Conservation (phyloP, 1,284 basidiomycete genomes). For the Spongispora temasekensis region DNA sequence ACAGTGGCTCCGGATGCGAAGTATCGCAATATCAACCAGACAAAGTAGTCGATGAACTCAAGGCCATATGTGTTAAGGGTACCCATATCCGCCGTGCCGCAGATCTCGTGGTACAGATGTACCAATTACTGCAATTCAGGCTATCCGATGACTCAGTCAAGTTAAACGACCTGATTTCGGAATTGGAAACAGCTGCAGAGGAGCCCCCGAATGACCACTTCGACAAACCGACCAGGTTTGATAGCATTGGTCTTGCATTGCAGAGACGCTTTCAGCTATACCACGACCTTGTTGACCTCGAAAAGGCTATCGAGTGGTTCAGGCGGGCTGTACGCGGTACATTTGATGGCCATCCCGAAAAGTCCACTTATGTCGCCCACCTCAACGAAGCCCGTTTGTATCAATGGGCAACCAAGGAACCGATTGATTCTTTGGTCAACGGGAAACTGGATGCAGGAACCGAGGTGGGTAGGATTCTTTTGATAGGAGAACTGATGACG, state of each 20-base stretch:
- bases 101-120: slow-evolving; percentile 6
- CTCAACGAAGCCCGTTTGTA: neutral
- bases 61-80: neutral
- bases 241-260: slow-evolving; percentile 9
- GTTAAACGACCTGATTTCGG: slow-evolving; percentile 4
- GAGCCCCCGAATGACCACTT: slow-evolving; percentile 1
- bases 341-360: neutral
- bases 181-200: neutral
- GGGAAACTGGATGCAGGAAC: neutral
- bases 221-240: neutral
- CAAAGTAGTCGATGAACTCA: neutral
- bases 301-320: neutral
- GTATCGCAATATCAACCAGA: neutral
- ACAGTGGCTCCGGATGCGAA: neutral
- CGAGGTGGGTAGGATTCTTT: no score
- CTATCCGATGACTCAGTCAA: neutral
- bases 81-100: slow-evolving; percentile 5
- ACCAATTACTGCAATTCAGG: neutral
- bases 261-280: neutral
- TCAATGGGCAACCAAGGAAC: neutral
- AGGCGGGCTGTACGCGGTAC: neutral
- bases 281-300: neutral
- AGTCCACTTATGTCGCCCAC: slow-evolving; percentile 1
- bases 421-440: neutral
- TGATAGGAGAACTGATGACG: neutral